These are phyloP conservation scores for Ichthyophonus hoferi DNA, from an alignment of 208 protist genomes.

Conservation along the genomic window DNA sequence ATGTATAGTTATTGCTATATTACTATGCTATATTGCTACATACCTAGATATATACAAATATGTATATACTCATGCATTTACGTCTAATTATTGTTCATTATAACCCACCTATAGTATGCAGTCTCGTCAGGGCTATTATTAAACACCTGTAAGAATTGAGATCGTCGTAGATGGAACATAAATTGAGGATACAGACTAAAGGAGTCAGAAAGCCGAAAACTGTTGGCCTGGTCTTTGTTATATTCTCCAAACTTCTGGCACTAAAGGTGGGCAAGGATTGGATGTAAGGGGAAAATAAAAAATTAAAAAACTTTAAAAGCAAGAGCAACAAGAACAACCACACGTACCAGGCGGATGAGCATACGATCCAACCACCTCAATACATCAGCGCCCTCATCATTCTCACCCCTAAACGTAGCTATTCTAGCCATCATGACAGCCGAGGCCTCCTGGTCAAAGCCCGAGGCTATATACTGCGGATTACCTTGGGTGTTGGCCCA, in stretches of 20 bases:
- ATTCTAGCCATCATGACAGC: constrained; percentile 92
- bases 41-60: not conserved
- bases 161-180: constrained; percentile 86
- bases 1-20: not conserved
- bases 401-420: constrained; percentile 89
- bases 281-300: no score
- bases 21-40: not conserved
- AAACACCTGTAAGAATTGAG: constrained; percentile 78
- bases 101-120: constrained; percentile 95
- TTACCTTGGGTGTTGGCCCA: constrained; percentile 25
- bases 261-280: no score
- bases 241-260: constrained; percentile 82
- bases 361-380: constrained; percentile 95
- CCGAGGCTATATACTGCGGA: constrained; percentile 44
- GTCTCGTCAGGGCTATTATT: constrained; percentile 96
- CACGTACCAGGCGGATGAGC: constrained; percentile 88
- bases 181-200: constrained; percentile 97
- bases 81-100: constrained; percentile 18
- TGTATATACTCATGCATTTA: not conserved
- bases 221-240: constrained; percentile 77
- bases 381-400: constrained; percentile 89
- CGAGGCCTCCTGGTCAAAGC: constrained; percentile 91
- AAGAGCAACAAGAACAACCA: no score
- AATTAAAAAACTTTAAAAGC: no score
- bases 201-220: constrained; percentile 74